A percentile compares a stretch with the other conserved stretches of the same genome.
Conservation (phyloP, 2,329 filamentous ascomycete species). For the Botrytis medusae region DNA sequence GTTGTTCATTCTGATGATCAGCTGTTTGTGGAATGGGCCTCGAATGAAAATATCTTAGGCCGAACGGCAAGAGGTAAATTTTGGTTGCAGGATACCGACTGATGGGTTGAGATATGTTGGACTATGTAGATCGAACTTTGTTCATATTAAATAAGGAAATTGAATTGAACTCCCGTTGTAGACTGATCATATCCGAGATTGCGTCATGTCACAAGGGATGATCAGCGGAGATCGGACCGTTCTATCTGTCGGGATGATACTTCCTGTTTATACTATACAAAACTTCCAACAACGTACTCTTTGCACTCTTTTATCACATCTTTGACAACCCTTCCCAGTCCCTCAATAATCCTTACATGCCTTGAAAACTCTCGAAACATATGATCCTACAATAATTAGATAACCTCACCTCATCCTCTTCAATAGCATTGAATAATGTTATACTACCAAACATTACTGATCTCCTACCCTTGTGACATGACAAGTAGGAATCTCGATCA, state of each 20-base stretch:
- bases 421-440: slow-evolving; percentile 61
- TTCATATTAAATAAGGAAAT: background rate
- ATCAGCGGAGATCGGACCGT: background rate
- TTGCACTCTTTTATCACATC: slow-evolving; percentile 3
- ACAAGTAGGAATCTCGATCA: slow-evolving; percentile 53
- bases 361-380: slow-evolving; percentile 59
- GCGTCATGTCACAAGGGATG: background rate
- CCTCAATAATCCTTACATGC: slow-evolving; percentile 42
- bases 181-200: background rate
- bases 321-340: slow-evolving; percentile 35
- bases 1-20: background rate
- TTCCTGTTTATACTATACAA: background rate
- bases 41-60: background rate
- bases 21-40: background rate
- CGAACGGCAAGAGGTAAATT: background rate
- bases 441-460: slow-evolving; percentile 61
- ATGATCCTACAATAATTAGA: slow-evolving; percentile 66
- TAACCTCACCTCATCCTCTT: slow-evolving; percentile 57
- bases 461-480: slow-evolving; percentile 57
- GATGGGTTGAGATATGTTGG: background rate
- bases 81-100: background rate
- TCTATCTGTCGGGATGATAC: background rate
- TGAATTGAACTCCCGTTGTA: background rate
- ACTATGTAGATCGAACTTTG: background rate
- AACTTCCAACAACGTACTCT: background rate